Conservation (phyloP, 2,329 filamentous ascomycete genomes). For the Cladosporium phlei region DNA sequence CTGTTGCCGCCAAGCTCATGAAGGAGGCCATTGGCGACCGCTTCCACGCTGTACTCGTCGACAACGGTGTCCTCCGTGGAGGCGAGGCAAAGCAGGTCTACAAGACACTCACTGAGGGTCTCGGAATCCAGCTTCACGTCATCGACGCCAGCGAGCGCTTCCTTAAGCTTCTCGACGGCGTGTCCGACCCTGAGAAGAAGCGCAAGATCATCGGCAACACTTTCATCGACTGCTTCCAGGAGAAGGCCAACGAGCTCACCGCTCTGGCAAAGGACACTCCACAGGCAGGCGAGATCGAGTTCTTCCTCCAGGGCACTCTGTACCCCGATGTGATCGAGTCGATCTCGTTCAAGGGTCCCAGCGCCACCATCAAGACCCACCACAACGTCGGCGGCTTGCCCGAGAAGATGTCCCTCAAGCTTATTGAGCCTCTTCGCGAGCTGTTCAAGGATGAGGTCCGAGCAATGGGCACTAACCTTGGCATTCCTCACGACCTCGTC, state of each 20-base stretch:
- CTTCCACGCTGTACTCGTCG: constrained; percentile 78
- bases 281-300: constrained; percentile 72
- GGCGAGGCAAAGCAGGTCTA: constrained; percentile 82
- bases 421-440: constrained; percentile 74
- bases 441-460: constrained; percentile 83
- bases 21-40: constrained; percentile 78
- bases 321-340: constrained; percentile 71
- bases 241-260: constrained; percentile 71
- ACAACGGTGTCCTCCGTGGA: constrained; percentile 80
- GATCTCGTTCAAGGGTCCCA: constrained; percentile 68
- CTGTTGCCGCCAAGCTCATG: constrained; percentile 83
- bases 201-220: constrained; percentile 83
- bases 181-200: constrained; percentile 76
- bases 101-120: constrained; percentile 68
- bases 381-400: constrained; percentile 69
- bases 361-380: constrained; percentile 68
- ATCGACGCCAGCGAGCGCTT: constrained; percentile 76
- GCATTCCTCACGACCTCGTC: constrained; percentile 69
- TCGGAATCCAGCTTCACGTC: constrained; percentile 87
- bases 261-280: constrained; percentile 62
- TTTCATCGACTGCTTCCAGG: constrained; percentile 79
- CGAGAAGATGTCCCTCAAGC: constrained; percentile 58
- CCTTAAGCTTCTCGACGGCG: constrained; percentile 68
- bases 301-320: constrained; percentile 81
- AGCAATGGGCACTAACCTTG: constrained; percentile 62